A percentile compares a stretch with the other conserved stretches of the same genome.
Evolutionary conservation across 2,329 filamentous ascomycete genomes (phyloP).

Genomic region (Talaromyces funiculosus): DNA sequence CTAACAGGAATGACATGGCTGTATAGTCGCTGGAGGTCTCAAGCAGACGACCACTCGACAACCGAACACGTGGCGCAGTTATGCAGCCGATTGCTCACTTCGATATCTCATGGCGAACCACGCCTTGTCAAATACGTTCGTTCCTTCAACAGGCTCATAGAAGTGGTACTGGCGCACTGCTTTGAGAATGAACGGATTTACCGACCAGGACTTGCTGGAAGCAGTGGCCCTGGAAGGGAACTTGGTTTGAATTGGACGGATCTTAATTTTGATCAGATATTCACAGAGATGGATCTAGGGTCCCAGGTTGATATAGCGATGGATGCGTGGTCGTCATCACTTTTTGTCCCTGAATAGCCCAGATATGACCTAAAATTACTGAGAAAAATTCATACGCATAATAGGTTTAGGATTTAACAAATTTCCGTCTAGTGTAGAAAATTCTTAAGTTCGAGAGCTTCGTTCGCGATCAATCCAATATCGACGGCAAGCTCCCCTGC

Average conservation of each 20-base stretch:
- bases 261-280: conserved; percentile 2
- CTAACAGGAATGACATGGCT: neutral
- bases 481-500: no score
- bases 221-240: neutral
- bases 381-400: neutral
- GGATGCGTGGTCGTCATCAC: neutral
- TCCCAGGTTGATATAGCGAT: neutral
- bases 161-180: neutral
- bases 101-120: neutral
- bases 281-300: neutral
- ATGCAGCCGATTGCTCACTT: neutral
- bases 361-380: neutral
- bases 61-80: neutral
- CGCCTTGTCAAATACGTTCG: neutral
- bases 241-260: neutral
- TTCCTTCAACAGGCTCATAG: neutral
- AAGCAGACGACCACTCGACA: neutral
- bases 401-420: neutral
- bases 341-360: neutral
- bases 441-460: neutral
- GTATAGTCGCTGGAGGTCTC: neutral
- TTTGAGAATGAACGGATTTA: neutral
- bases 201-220: neutral
- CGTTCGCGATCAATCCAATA: no score
- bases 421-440: neutral